Evolutionary conservation across 2,329 filamentous ascomycete genomes (phyloP), one percentile per base, ranked within the genome.

Genomic region (Aspergillus quadrilineatus): DNA sequence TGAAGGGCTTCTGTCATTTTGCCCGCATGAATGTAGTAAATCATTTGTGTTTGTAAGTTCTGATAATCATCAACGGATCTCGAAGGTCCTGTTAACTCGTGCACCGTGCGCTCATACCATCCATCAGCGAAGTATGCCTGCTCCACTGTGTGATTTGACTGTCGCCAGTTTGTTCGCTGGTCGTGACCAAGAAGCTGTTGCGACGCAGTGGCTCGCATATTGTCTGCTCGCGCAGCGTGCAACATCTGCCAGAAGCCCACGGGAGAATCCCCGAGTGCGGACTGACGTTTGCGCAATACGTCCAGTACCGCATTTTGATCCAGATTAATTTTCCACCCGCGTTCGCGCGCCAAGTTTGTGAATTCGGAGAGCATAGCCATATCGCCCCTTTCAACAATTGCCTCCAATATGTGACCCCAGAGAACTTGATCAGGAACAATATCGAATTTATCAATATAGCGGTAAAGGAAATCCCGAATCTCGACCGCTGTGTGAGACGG

Each of bases 201-300:
- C 6, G 72, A 73, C 37, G 65, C 61, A 42, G 73, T 62, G 28
- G 67, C 62, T 46, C 69, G 64, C 8, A 67, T 65, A 48, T 70
- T 65, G 45, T 71, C 67, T 14, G 67, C 59, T 45, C 71, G 69
- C 8, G 73, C 72, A 7, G 73, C 69, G 48, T 73, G 71, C 22
- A 75, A 64, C 71, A 76, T 73, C 43, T 73, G 67, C 73, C 74
- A 76, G 48, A 75, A 66, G 4, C 75, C 73, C 14, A 70, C 66
- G 1, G 73, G 71, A 6, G 67, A 65, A 14, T 67, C 62, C 56
- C 73, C 69, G 53, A 71, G 67, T 45, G 70, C 64, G n/a, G 69
- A 58, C 10, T 68, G 71, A 17, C 71, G 70, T n/a, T 55, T 56
- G 15, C 67, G 69, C n/a, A 76, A 32, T n/a, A 71, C 64, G 9